Percentiles rank a stretch among this genome's conserved stretches.
Conservation (phyloP, 805 yeast genomes). For the Myxozyma monticola region DNA sequence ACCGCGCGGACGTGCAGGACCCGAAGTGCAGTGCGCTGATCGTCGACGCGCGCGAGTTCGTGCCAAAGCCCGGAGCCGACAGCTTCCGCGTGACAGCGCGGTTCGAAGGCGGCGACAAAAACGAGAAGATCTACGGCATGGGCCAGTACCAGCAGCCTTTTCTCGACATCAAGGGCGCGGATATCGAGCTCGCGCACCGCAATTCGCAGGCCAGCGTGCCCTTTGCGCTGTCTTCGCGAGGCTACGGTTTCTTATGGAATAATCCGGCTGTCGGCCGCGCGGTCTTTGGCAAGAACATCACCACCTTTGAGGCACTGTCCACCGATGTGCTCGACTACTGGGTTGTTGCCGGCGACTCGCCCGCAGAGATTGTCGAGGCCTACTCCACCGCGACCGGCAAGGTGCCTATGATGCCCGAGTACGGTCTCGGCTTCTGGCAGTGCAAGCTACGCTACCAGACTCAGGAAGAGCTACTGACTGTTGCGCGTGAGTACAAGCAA, state of each 20-base stretch:
- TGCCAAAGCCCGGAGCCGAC: slow-evolving; percentile 17
- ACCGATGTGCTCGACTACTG: slow-evolving; percentile 20
- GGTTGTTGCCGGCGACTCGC: slow-evolving; percentile 31
- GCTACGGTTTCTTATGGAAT: slow-evolving; percentile 30
- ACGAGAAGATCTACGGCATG: slow-evolving; percentile 32
- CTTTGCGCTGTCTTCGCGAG: slow-evolving; percentile 27
- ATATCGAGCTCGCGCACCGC: slow-evolving; percentile 30
- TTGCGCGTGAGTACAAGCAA: slow-evolving; percentile 24
- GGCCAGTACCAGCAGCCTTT: slow-evolving; percentile 31
- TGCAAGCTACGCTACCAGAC: slow-evolving; percentile 30
- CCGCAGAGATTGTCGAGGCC: slow-evolving; percentile 26
- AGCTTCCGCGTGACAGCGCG: slow-evolving; percentile 20
- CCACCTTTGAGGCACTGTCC: slow-evolving; percentile 28
- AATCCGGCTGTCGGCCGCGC: slow-evolving; percentile 30
- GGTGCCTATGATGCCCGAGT: slow-evolving; percentile 30
- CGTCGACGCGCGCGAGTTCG: slow-evolving; percentile 31
- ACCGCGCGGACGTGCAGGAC: slow-evolving; percentile 25
- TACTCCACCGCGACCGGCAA: slow-evolving; percentile 30
- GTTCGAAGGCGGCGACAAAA: slow-evolving; percentile 18
- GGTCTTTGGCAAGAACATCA: slow-evolving; percentile 29
- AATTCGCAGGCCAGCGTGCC: slow-evolving; percentile 32
- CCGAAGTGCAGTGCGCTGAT: slow-evolving; percentile 27
- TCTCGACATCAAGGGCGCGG: slow-evolving; percentile 27
- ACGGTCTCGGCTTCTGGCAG: slow-evolving; percentile 31
- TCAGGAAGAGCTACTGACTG: slow-evolving; percentile 29